These are phyloP conservation scores for Pichia sp. DNA, from an alignment of 1,139 yeast genomes.

Conservation along the genomic window DNA sequence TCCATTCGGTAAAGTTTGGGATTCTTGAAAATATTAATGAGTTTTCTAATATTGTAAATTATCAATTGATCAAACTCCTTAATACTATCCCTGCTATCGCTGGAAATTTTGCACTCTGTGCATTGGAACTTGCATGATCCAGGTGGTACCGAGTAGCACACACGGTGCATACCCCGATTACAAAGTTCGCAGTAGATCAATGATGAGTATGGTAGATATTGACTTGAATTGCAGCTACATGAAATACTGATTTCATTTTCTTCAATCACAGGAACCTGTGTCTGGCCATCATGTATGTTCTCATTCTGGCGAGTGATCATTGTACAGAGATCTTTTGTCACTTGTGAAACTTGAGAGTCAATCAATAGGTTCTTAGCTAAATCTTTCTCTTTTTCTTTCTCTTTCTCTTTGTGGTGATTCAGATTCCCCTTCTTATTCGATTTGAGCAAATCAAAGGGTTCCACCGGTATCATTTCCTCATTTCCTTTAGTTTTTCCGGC, in stretches of 20 bases:
- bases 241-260: slow-evolving; percentile 1
- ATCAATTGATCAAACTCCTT: slow-evolving; percentile 10
- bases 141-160: slow-evolving; percentile 12
- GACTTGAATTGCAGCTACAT: slow-evolving; percentile 16
- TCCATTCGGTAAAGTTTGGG: slow-evolving; percentile 1
- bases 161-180: slow-evolving; percentile 12
- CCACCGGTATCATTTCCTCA: slow-evolving; percentile 9
- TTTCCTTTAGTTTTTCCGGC: background rate
- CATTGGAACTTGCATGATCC: slow-evolving; percentile 11
- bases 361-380: background rate
- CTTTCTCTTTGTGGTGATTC: no score
- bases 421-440: background rate
- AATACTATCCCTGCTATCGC: background rate
- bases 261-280: slow-evolving; percentile 15
- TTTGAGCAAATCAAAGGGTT: slow-evolving; percentile 17
- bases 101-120: slow-evolving; percentile 7
- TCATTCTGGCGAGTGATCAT: slow-evolving; percentile 5
- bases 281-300: slow-evolving; percentile 10
- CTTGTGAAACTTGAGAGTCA: slow-evolving; percentile 17
- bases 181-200: slow-evolving; percentile 16
- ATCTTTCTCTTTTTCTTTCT: background rate
- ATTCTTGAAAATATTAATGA: slow-evolving; percentile 10
- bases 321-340: slow-evolving; percentile 18
- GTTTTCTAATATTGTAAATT: slow-evolving; percentile 17
- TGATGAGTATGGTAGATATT: slow-evolving; percentile 10